Percentiles rank a stretch among this genome's conserved stretches.
Conservation (phyloP, 2,329 filamentous ascomycete genomes). For the Stagonosporopsis cucurbitacearum region DNA sequence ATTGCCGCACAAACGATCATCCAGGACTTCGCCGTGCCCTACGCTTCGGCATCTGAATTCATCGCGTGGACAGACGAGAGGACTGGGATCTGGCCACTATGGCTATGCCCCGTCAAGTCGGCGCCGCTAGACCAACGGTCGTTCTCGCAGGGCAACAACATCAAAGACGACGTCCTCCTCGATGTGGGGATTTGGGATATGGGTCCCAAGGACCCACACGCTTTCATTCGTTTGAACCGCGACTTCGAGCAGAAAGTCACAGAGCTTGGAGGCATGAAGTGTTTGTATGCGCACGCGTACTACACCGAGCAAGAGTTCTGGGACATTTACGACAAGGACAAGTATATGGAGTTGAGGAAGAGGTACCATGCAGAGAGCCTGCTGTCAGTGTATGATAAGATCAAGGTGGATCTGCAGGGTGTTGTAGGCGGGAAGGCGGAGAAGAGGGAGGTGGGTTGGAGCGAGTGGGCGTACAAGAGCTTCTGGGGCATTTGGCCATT, state of each 20-base stretch:
- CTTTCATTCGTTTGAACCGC: slow-evolving; percentile 73
- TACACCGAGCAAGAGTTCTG: slow-evolving; percentile 77
- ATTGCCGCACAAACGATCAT: slow-evolving; percentile 64
- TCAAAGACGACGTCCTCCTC: slow-evolving; percentile 40
- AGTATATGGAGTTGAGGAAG: slow-evolving; percentile 67
- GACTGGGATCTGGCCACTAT: slow-evolving; percentile 62
- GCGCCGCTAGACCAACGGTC: slow-evolving; percentile 31
- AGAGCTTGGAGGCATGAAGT: slow-evolving; percentile 79
- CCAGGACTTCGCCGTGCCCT: slow-evolving; percentile 68
- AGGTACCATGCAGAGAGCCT: slow-evolving; percentile 70
- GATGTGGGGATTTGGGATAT: slow-evolving; percentile 78
- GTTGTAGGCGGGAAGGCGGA: slow-evolving; percentile 26
- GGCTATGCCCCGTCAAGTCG: slow-evolving; percentile 62
- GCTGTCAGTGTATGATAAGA: slow-evolving; percentile 75
- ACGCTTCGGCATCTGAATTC: slow-evolving; percentile 58
- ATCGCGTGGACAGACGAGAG: slow-evolving; percentile 58
- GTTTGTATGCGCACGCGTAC: slow-evolving; percentile 86
- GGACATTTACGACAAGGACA: slow-evolving; percentile 65
- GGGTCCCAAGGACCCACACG: slow-evolving; percentile 62
- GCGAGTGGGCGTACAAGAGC: slow-evolving; percentile 30
- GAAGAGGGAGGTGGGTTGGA: slow-evolving; percentile 32
- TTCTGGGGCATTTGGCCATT: slow-evolving; percentile 49
- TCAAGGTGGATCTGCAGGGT: slow-evolving; percentile 54
- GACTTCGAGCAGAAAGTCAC: slow-evolving; percentile 73
- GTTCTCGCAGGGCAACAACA: slow-evolving; percentile 40